These are phyloP conservation scores for Petrea volubilis DNA, from an alignment of 257 asterid species.

Conservation along the genomic window DNA sequence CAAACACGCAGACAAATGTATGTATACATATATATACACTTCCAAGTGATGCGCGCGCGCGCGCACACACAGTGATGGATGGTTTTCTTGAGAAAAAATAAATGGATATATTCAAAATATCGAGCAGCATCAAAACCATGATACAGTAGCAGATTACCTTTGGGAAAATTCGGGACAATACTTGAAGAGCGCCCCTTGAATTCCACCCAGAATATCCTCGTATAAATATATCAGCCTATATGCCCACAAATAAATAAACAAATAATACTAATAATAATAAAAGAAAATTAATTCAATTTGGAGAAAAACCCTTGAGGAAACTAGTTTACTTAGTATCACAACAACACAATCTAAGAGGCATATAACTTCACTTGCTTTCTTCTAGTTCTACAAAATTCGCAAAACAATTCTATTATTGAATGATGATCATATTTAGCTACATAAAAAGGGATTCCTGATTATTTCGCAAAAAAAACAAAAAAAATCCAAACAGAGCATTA, in stretches of 20 bases:
- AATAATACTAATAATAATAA: no score
- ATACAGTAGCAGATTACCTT: conserved; percentile 43
- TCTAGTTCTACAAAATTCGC: neutral
- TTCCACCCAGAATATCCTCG: conserved; percentile 95
- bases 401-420: neutral
- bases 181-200: conserved; percentile 72
- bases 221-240: conserved; percentile 71
- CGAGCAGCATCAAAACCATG: neutral
- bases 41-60: neutral
- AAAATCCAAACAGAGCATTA: neutral
- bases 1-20: no score
- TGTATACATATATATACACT: no score
- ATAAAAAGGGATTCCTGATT: neutral
- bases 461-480: neutral
- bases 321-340: neutral
- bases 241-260: no score
- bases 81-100: no score
- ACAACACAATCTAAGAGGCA: neutral
- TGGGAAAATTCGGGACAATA: conserved; percentile 63
- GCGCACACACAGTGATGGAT: no score
- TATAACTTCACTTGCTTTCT: neutral
- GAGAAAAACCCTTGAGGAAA: neutral
- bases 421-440: neutral
- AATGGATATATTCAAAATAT: neutral
- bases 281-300: neutral